These are phyloP conservation scores for Agrocybe pediades DNA, from an alignment of 768 basidiomycete species.

Conservation along the genomic window DNA sequence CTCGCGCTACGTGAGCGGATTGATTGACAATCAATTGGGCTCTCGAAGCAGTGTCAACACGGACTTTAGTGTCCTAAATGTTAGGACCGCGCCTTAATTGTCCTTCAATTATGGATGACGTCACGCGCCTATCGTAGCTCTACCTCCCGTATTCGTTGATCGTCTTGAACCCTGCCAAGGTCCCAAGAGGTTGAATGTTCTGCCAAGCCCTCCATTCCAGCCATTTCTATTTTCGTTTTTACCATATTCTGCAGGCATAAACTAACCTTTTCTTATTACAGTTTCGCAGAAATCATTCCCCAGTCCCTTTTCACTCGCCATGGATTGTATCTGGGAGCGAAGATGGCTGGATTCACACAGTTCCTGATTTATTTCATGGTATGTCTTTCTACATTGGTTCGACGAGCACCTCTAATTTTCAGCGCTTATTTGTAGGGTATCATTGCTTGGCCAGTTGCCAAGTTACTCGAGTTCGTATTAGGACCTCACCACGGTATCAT, in stretches of 20 bases:
- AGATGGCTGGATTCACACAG: constrained; percentile 75
- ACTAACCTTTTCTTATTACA: constrained; percentile 29
- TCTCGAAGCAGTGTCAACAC: neutral
- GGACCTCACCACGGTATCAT: constrained; percentile 91
- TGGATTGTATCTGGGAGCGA: constrained; percentile 86
- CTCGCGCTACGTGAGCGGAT: neutral
- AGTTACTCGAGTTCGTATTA: constrained; percentile 73
- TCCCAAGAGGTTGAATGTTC: neutral
- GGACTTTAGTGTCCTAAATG: neutral
- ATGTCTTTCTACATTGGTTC: constrained; percentile 17
- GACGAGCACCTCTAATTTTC: neutral
- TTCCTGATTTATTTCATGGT: constrained; percentile 72
- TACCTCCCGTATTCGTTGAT: neutral
- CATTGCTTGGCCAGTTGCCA: constrained; percentile 85
- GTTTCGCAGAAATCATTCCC: constrained; percentile 90
- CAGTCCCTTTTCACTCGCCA: constrained; percentile 92
- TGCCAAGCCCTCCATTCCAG: neutral
- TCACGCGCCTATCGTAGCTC: constrained; percentile 11
- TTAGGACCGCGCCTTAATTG: neutral
- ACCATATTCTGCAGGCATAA: too few species aligned
- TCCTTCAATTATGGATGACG: constrained; percentile 2
- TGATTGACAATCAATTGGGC: too few species aligned
- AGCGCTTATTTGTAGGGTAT: constrained; percentile 47
- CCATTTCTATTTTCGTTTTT: neutral
- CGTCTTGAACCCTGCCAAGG: constrained; percentile 1